These are phyloP conservation scores for Coffea eugenioides DNA, from an alignment of 257 asterid genomes.

Conservation along the genomic window DNA sequence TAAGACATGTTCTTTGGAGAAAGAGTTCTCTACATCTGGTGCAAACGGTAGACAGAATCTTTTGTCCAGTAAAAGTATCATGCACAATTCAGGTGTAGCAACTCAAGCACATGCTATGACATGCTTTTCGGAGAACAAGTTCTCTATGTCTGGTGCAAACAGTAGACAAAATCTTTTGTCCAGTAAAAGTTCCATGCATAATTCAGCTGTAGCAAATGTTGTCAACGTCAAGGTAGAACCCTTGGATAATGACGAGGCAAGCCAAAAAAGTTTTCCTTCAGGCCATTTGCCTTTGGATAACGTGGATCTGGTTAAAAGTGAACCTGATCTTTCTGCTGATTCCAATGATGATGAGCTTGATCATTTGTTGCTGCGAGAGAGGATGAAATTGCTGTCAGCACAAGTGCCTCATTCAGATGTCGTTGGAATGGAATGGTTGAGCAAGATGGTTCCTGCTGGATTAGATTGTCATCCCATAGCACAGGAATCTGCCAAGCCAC, in stretches of 20 bases:
- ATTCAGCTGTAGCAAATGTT: conserved; percentile 20
- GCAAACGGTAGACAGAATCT: conserved; percentile 21
- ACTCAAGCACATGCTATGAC: conserved; percentile 19
- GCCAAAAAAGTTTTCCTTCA: conserved; percentile 21
- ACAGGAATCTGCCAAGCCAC: conserved; percentile 37
- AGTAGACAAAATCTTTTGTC: conserved; percentile 21
- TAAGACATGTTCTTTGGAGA: conserved; percentile 13
- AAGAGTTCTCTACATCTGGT: conserved; percentile 19
- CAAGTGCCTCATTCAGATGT: conserved; percentile 29
- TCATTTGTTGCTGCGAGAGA: conserved; percentile 59
- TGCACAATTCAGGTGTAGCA: conserved; percentile 1
- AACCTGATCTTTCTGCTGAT: conserved; percentile 35
- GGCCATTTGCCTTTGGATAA: conserved; percentile 27
- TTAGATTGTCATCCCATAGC: conserved; percentile 29
- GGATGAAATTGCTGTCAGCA: conserved; percentile 55
- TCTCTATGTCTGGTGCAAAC: conserved; percentile 23
- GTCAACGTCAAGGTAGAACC: conserved; percentile 53
- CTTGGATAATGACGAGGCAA: conserved; percentile 24
- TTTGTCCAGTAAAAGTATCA: conserved; percentile 19
- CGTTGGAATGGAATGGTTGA: conserved; percentile 25
- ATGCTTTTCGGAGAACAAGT: conserved; percentile 14
- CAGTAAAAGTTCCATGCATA: conserved; percentile 18
- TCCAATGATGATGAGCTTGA: conserved; percentile 58
- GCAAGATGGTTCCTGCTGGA: conserved; percentile 31
- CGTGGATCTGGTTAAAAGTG: conserved; percentile 42